Evolutionary conservation across 2,329 filamentous ascomycete genomes (phyloP), one percentile per base, ranked within the genome.

Genomic region (Pseudocercospora cruenta): DNA sequence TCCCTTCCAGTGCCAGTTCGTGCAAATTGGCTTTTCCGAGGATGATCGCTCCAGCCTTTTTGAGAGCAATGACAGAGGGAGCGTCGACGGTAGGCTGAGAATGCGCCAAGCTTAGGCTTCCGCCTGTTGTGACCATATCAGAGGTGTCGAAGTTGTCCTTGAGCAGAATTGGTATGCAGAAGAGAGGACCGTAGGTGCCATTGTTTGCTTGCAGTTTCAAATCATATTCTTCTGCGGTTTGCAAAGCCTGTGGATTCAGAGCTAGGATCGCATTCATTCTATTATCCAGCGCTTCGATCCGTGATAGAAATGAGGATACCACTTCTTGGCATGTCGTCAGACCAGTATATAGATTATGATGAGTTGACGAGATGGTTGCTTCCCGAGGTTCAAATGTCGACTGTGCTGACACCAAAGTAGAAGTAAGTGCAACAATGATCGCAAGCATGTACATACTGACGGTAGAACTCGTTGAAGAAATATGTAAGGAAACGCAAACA

Each of bases 131-230:
- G 51, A 82, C 82, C 76, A 87, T 83, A 21, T 82, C 81, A 0
- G 75, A 69, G 0, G 86, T 85, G 63, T 88, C 84, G 72, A 84
- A 88, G 72, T 89, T 90, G 76, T 90, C 88, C 74, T 90, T 90
- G 5, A 90, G 76, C 4, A 90, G 72, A 12, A 89, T 75, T 0
- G 88, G 88, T 19, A 90, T 80, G 72, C 88, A 88, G 74, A 90
- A 87, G 1, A 90, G 78, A 0, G 81, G 73, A 0, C 82, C 84
- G 28, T 68, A 67, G 0, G 82, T 83, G 24, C 79, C 78, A 72
- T 87, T 86, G 2, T 83, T 82, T 2, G 79, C 73, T 2, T 80
- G 76, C 7, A 87, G 75, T 12, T 74, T 72, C 10, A 70, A 67
- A 71, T 90, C 87, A 26, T 87, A 74, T 0, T 77, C 72, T 62